Evolutionary conservation across 768 basidiomycete genomes (phyloP), one percentile per base, ranked within the genome.

Genomic region (Neoboletus magnificus): DNA sequence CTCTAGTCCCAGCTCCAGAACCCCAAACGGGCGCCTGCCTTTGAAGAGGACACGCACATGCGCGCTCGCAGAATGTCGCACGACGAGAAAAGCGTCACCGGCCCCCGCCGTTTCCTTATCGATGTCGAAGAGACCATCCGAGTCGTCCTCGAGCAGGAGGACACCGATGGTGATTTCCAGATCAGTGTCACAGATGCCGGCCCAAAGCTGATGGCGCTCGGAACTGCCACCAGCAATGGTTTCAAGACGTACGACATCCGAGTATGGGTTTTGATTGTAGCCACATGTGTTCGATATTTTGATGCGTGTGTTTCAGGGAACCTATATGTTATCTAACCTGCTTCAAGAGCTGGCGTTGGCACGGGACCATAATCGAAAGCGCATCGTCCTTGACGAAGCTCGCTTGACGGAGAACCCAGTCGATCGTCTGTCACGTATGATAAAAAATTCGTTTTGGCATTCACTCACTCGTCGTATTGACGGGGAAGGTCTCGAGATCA

Each of bases 271-370:
- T 35, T 39, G 47, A 39, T 44, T 23, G n/a, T 40, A 15, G 25
- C 55, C 29, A 20, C 42, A 22, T 56, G 18, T 35, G 22, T 52
- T 42, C 18, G 55, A 54, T 35, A 33, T 58, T 48, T 55, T 61
- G 50, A 59, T 27, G 49, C 25, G 42, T 48, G 25, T 59, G 15
- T 57, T 64, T 16, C 67, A 95, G 89, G 96, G 97, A 40, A 98
- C 90, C n/a, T 99, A 98, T 74, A 98, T 98, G 96, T 79, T 99
- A 44, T 98, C 96, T 13, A 98, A 98, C 73, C 83, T 99, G 25
- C 80, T 99, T n/a, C 96, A 99, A 77, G 96, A 99, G 70, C 87
- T 99, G 45, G 96, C 96, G 3, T 84, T 98, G 22, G 96, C 97
- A 7, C 85, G 93, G 10, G 96, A 98, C 68, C 94, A 96, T 72